Evolutionary conservation across 768 basidiomycete genomes (phyloP), one percentile per base, ranked within the genome.

Genomic region (Leccinum subgranulosum): DNA sequence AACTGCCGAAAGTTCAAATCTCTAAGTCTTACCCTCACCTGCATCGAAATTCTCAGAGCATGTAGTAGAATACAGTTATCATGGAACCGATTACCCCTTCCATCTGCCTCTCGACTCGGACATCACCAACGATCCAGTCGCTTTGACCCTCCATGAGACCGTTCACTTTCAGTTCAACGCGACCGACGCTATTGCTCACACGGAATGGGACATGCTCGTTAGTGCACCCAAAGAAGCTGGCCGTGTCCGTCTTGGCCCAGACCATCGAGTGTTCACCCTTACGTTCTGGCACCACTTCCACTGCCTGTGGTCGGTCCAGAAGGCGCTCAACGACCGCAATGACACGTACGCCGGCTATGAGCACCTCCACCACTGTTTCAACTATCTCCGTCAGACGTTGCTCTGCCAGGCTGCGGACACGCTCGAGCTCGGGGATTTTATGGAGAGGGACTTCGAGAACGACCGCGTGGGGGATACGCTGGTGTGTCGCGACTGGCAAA

Each of bases 381-480:
- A 62, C 2, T 62, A 62, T 39, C 29, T 62, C 3, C 61, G 61
- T 1, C 60, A 62, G 21, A 58, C 49, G 3, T 17, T 62, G n/a
- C 41, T 62, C 6, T 62, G 61, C 54, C 55, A 62, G 48, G 61
- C 61, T 8, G 61, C 52, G 45, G 61, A 62, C 8, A 54, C 51
- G 34, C 60, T 62, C 4, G 61, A 62, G 9, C 49, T 62, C 9
- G 61, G 61, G 10, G 61, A 62, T 49, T 62, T 63, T n/a, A 54
- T 62, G 61, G 52, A 58, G 43, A 57, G 8, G 28, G 52, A 62
- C 39, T 62, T 47, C 9, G 55, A 62, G 29, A 36, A 47, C 1
- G 52, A 62, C 1, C 49, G 52, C n/a, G 49, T 62, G 8, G 61
- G 60, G 14, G 61, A 62, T 41, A 62, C 56, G n/a, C 2, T 63